Evolutionary conservation across 495 filamentous ascomycete species (phyloP), one percentile per base, ranked within the genome.

Genomic region (Neurospora sp.): DNA sequence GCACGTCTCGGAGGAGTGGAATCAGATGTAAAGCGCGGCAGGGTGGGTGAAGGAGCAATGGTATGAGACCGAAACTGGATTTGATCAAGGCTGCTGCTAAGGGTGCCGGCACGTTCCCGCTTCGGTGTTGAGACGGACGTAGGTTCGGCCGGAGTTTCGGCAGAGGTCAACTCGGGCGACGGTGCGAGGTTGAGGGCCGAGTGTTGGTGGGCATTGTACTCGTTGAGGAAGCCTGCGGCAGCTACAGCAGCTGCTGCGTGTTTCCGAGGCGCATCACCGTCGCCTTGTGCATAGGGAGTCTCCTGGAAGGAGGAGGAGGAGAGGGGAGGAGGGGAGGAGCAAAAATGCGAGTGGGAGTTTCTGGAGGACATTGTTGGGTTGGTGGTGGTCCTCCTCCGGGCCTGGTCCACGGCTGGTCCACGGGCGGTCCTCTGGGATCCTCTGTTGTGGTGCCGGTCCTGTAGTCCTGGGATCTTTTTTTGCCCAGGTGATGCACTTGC

Each of bases 31-130:
- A 76, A 72, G 45, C 39, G 68, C 22, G 48, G 41, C 18, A 48
- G 74, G 41, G 79, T 79, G 14, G 80, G 81, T 18, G 81, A 81
- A 10, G 80, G 79, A 20, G 81, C 81, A 31, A 79, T 79, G 44
- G 79, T 82, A 38, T 79, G 68, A 39, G 78, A 77, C 44, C 74
- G 78, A 73, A 82, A 82, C 38, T 78, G 77, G 61, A 81, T 40
- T 27, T 76, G 74, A 65, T 37, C 53, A 65, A 65, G 27, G 53
- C 35, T 65, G 72, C 72, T 73, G 37, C 44, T 27, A 35, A 68
- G 22, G 18, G 42, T 39, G 70, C 53, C 70, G 70, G 31, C 18
- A 35, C 44, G 42, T n/a, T 37, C 70, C 42, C 31, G 42, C 31
- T 35, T 59, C 35, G 27, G 70, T 16, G 75, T 74, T 41, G 75